Evolutionary conservation across 2,329 filamentous ascomycete genomes (phyloP).

Genomic region (Colletotrichum salicis): DNA sequence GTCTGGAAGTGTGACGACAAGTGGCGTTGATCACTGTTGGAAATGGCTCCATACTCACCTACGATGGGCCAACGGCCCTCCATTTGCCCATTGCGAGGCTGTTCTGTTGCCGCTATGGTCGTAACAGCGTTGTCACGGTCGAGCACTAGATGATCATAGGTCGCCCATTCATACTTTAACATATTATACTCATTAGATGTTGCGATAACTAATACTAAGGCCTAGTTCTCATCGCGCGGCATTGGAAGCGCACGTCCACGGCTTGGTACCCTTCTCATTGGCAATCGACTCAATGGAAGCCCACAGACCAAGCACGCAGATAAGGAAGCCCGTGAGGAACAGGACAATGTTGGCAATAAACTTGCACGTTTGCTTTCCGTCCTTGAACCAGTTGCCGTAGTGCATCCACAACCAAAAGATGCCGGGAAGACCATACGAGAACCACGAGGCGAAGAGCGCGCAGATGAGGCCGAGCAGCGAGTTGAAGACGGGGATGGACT

Average conservation of each 20-base stretch:
- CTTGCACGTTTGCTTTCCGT: slow-evolving; percentile 44
- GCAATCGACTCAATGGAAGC: slow-evolving; percentile 50
- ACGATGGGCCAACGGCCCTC: not conserved
- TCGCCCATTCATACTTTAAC: not conserved
- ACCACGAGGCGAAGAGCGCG: slow-evolving; percentile 74
- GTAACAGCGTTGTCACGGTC: not conserved
- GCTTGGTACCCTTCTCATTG: slow-evolving; percentile 42
- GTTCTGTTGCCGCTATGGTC: too few species aligned
- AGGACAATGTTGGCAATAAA: slow-evolving; percentile 47
- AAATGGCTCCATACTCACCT: not conserved
- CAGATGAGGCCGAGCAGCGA: slow-evolving; percentile 71
- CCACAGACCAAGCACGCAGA: slow-evolving; percentile 53
- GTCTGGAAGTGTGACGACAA: not conserved
- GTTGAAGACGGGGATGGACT: slow-evolving; percentile 76
- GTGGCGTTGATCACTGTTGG: not conserved
- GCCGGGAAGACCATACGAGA: slow-evolving; percentile 64
- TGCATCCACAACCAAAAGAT: slow-evolving; percentile 61
- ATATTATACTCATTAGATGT: slow-evolving; percentile 5
- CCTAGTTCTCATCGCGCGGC: slow-evolving; percentile 25
- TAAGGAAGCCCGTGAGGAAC: slow-evolving; percentile 46
- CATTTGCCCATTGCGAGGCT: too few species aligned
- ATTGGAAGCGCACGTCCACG: slow-evolving; percentile 50
- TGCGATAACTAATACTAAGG: not conserved
- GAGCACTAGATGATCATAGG: not conserved
- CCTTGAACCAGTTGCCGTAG: slow-evolving; percentile 51